These are phyloP conservation scores for Talaromyces wortmannii DNA, from an alignment of 495 filamentous ascomycete genomes.

Conservation along the genomic window DNA sequence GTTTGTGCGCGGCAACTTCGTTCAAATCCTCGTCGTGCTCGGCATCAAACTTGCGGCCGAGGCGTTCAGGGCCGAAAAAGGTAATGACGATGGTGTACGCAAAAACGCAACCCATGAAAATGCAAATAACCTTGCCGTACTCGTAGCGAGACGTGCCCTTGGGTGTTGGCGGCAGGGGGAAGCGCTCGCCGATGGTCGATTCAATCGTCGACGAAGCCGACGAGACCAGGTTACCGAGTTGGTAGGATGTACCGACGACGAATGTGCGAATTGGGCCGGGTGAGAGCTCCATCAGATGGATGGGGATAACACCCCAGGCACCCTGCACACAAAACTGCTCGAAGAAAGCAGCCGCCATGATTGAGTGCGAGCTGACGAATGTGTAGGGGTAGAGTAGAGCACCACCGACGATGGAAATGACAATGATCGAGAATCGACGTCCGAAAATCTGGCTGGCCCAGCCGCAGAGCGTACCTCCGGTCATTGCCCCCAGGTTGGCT, in stretches of 20 bases:
- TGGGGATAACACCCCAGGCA: constrained; percentile 78
- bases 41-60: constrained; percentile 60
- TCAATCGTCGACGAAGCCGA: constrained; percentile 80
- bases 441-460: constrained; percentile 79
- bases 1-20: constrained; percentile 39
- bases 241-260: constrained; percentile 76
- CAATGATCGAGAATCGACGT: constrained; percentile 72
- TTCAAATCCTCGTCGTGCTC: constrained; percentile 58
- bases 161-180: constrained; percentile 58
- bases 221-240: constrained; percentile 78
- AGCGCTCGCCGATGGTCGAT: constrained; percentile 71
- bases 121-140: constrained; percentile 87
- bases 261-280: constrained; percentile 79
- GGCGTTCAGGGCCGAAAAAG: constrained; percentile 68
- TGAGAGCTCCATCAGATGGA: constrained; percentile 82
- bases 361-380: constrained; percentile 48
- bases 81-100: constrained; percentile 72
- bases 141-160: constrained; percentile 51
- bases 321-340: constrained; percentile 88
- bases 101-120: constrained; percentile 92
- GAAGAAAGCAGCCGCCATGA: constrained; percentile 85
- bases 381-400: constrained; percentile 78
- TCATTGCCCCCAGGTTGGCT: constrained; percentile 75
- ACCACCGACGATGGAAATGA: constrained; percentile 69
- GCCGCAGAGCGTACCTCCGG: constrained; percentile 69